Base-by-base conservation (phyloP, 2,329 filamentous ascomycete genomes). In the Alternaria arbusti region DNA sequence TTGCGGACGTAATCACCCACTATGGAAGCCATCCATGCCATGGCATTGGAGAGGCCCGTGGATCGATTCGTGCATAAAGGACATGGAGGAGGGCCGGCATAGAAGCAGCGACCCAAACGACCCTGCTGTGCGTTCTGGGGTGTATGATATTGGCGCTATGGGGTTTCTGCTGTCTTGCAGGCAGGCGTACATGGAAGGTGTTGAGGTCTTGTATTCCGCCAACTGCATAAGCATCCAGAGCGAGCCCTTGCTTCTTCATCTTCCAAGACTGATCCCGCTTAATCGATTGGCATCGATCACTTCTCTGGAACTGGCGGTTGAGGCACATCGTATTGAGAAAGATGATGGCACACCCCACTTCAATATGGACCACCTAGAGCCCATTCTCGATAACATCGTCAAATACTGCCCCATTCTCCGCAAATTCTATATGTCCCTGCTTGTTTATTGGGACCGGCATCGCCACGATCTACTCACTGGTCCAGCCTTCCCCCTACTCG, bases 171-270 rank as follows among this genome's bases (percentile, higher is more conserved):
- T 66, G 15, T 64, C 66, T 22, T 68, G 63, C 23, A 61, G 47
- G 25, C 63, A 66, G 47, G 60, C 57, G 15, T 68, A 68, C 49
- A 51, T 54, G 12, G 54, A 68, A 62, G 66, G 60, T 32, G 66
- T 68, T 36, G 28, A 66, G 15, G 9, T 59, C 30, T 23, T 68
- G 25, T 68, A 66, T 44, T 55, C 63, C 30, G 23, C 54, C 50
- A 65, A 65, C 22, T 43, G 23, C 22, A 62, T 66, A 32, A 50
- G 23, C 46, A 64, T 64, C 15, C 2, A 50, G 22, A 66, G 46
- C 57, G 50, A 64, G 43, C 25, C 51, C 25, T 23, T 68, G 20
- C 66, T 68, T n/a, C 30, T 64, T 23, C 32, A 66, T 4, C 57
- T 68, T 13, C 63, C 57, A 4, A 17, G 44, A 20, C 57, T 66